These are phyloP conservation scores for Uromyces viciae-fabae DNA, from an alignment of 1,284 basidiomycete species.

Conservation along the genomic window DNA sequence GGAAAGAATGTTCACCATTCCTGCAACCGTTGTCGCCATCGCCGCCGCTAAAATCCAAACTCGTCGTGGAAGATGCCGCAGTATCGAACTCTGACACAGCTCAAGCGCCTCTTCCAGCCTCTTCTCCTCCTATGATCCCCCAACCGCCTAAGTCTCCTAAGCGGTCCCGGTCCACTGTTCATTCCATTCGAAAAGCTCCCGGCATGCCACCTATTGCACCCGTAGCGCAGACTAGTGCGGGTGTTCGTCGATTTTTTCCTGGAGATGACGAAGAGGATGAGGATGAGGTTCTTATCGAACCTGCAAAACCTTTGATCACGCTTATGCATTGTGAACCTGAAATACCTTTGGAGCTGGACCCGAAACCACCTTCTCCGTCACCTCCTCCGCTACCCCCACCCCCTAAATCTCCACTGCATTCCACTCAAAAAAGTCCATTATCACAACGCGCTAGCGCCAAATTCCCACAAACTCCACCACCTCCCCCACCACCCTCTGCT, in stretches of 20 bases:
- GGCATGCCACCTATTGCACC: conserved; percentile 42
- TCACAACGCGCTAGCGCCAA: conserved; percentile 2
- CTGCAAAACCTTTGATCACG: background rate
- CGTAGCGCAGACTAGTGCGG: conserved; percentile 44
- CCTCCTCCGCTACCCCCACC: conserved; percentile 25
- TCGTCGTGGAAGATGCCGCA: too few relatives aligned
- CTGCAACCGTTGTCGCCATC: conserved; percentile 1
- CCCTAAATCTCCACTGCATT: conserved; percentile 1
- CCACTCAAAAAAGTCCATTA: background rate
- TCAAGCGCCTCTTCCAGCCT: conserved; percentile 20
- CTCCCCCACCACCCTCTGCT: conserved; percentile 16
- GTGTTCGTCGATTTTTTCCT: conserved; percentile 43
- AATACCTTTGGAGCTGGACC: background rate
- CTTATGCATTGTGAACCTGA: background rate
- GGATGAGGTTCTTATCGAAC: conserved; percentile 3
- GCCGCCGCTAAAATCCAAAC: too few relatives aligned
- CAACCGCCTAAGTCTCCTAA: conserved; percentile 20
- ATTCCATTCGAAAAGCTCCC: conserved; percentile 18
- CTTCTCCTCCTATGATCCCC: conserved; percentile 9
- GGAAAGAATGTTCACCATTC: background rate
- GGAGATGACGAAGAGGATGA: conserved; percentile 44
- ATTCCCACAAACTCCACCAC: background rate
- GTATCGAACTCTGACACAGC: background rate
- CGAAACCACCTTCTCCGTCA: background rate
- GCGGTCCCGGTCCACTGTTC: conserved; percentile 10